Base-by-base conservation (phyloP, 2,329 filamentous ascomycete genomes). In the Monosporascus ibericus region DNA sequence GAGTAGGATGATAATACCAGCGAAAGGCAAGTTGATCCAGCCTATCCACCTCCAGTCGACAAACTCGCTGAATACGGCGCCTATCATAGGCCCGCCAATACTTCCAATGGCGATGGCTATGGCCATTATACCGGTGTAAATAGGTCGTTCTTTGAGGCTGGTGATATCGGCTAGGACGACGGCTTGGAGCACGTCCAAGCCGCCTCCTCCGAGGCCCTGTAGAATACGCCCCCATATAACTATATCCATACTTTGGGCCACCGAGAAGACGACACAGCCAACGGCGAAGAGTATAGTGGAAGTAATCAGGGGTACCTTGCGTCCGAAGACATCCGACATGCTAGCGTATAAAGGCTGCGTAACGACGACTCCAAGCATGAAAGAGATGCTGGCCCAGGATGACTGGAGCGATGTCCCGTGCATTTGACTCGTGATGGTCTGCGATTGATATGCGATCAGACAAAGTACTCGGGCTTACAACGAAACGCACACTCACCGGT, bases 21-120 rank as follows among this genome's bases (percentile, higher is more conserved):
- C 71, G 60, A 85, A 77, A 2, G 82, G 81, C 2, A 84, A 67
- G 57, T 86, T 86, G 58, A 85, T 74, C 75, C 78, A 87, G 62
- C 86, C 85, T 47, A 86, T 78, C 82, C 82, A 87, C 7, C 77
- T 68, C 83, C 82, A 84, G 1, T 65, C 69, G 1, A 73, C 72
- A 44, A 73, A 70, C 51, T 80, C 68, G 5, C 76, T 70, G 53
- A 82, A 78, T 2, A 73, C 76, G 14, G 78, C 80, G 7, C 81
- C 76, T 25, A 78, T 68, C 34, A 78, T 57, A 3, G 73, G 81
- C 0, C 79, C 79, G 22, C 68, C 66, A 2, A 81, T 77, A 2
- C 71, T 79, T 1, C 81, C 82, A 6, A 84, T 51, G 1, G 77
- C 72, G 78, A 55, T 61, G 8, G 63, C 56, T 1, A 68, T 37